Percentiles rank a stretch among this genome's conserved stretches.
Conservation (phyloP, 1,284 basidiomycete species). For the Xanthoconium separans region DNA sequence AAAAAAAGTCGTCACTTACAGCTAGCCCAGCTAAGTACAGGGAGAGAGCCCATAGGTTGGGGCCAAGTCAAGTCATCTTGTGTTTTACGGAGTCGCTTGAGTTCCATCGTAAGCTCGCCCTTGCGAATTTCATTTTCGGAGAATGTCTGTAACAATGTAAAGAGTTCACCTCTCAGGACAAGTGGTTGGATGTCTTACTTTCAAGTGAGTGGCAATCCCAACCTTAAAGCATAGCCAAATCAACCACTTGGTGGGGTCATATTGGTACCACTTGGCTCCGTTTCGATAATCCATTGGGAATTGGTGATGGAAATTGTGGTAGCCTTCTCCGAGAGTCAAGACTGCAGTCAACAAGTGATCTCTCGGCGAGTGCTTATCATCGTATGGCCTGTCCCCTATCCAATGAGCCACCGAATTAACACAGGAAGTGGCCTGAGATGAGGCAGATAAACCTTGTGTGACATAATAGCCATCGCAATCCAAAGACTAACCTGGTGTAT, state of each 20-base stretch:
- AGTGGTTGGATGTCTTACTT: slow-evolving; percentile 38
- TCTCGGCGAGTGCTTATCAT: slow-evolving; percentile 87
- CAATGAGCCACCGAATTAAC: slow-evolving; percentile 92
- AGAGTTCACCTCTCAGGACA: neutral
- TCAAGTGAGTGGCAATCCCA: slow-evolving; percentile 80
- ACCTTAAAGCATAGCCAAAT: slow-evolving; percentile 63
- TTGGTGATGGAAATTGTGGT: slow-evolving; percentile 90
- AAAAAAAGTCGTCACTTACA: neutral
- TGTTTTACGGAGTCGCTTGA: slow-evolving; percentile 72
- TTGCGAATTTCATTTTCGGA: slow-evolving; percentile 88
- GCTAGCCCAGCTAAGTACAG: slow-evolving; percentile 1
- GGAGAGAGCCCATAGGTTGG: slow-evolving; percentile 31
- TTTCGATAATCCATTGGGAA: slow-evolving; percentile 92
- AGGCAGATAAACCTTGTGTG: neutral
- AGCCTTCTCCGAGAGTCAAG: slow-evolving; percentile 80
- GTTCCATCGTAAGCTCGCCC: slow-evolving; percentile 87
- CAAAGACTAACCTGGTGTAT: slow-evolving; percentile 72
- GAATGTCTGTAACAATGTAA: slow-evolving; percentile 48
- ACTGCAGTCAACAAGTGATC: slow-evolving; percentile 85
- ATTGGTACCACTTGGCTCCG: slow-evolving; percentile 87
- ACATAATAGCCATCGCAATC: slow-evolving; percentile 14
- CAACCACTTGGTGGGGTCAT: slow-evolving; percentile 87
- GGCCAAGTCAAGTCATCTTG: slow-evolving; percentile 76
- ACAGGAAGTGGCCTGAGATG: slow-evolving; percentile 77
- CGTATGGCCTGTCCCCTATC: slow-evolving; percentile 86